These are phyloP conservation scores for Dactylellina sp. DNA, from an alignment of 2,329 filamentous ascomycete species.

Conservation along the genomic window DNA sequence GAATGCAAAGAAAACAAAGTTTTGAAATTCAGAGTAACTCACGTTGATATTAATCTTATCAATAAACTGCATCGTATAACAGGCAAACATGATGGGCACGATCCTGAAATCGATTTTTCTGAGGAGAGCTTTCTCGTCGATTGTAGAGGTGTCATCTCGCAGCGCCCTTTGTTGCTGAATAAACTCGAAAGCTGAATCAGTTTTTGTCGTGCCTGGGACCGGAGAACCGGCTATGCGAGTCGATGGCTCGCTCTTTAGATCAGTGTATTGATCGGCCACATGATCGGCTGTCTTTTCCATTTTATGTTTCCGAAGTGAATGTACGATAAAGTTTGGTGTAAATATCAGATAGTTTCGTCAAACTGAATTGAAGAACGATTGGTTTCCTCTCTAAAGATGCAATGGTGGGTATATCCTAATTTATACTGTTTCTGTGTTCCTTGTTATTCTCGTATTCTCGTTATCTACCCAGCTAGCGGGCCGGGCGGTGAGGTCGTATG, in stretches of 20 bases:
- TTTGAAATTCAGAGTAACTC: conserved; percentile 59
- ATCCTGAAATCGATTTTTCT: conserved; percentile 72
- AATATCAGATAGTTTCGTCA: too few relatives aligned
- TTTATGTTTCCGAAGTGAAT: background rate
- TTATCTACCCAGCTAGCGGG: too few relatives aligned
- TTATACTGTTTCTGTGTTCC: too few relatives aligned
- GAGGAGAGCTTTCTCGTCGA: conserved; percentile 67
- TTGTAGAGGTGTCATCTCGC: conserved; percentile 54
- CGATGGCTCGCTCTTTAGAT: conserved; percentile 45
- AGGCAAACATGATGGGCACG: conserved; percentile 72
- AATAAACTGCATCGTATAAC: conserved; percentile 73
- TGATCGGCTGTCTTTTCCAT: conserved; percentile 22
- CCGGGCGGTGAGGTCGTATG: too few relatives aligned
- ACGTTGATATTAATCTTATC: conserved; percentile 75
- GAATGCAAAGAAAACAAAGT: background rate
- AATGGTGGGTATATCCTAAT: too few relatives aligned
- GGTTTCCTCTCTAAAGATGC: too few relatives aligned
- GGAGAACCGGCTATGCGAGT: conserved; percentile 11
- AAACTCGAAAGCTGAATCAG: conserved; percentile 56
- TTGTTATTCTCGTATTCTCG: too few relatives aligned
- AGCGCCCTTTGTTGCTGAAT: conserved; percentile 50
- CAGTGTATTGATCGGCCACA: conserved; percentile 34
- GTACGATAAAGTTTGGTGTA: background rate
- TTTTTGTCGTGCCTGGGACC: background rate
- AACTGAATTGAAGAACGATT: too few relatives aligned